These are phyloP conservation scores for Angomonas ambiguus DNA, from an alignment of 208 protist genomes.

Conservation along the genomic window DNA sequence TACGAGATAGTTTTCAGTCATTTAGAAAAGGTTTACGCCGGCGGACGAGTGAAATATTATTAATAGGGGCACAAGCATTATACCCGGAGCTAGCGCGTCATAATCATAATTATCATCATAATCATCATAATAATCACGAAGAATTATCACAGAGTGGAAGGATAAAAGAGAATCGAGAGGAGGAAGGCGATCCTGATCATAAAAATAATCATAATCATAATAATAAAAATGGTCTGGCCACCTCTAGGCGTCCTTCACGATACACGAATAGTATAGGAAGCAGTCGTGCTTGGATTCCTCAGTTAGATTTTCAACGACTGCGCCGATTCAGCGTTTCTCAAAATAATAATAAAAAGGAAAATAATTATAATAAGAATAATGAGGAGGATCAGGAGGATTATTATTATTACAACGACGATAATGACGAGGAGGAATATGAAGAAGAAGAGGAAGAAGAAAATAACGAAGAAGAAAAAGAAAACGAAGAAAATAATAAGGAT, in stretches of 20 bases:
- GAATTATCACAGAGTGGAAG: too few relatives aligned
- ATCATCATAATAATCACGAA: too few relatives aligned
- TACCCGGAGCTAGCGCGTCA: too few relatives aligned
- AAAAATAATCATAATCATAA: not conserved
- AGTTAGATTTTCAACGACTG: not conserved
- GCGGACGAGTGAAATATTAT: too few relatives aligned
- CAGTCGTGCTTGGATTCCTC: not conserved
- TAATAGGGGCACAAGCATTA: too few relatives aligned
- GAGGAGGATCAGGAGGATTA: not conserved
- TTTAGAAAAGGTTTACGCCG: too few relatives aligned
- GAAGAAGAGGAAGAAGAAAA: not conserved
- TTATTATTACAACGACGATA: constrained; percentile 9
- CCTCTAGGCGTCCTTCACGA: too few relatives aligned
- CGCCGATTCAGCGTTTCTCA: not conserved
- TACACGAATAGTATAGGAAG: too few relatives aligned
- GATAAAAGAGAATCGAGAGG: too few relatives aligned
- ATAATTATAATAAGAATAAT: constrained; percentile 11
- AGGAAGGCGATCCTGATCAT: too few relatives aligned
- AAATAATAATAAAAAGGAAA: constrained; percentile 13
- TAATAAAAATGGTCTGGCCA: not conserved
- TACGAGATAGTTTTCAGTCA: too few relatives aligned
- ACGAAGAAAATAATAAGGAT: constrained; percentile 13
- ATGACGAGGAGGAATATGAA: not conserved
- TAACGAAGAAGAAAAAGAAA: not conserved
- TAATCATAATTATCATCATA: too few relatives aligned